Percentiles rank a stretch among this genome's conserved stretches.
Evolutionary conservation across 768 basidiomycete species (phyloP).

Genomic region (Boletellus emodensis): DNA sequence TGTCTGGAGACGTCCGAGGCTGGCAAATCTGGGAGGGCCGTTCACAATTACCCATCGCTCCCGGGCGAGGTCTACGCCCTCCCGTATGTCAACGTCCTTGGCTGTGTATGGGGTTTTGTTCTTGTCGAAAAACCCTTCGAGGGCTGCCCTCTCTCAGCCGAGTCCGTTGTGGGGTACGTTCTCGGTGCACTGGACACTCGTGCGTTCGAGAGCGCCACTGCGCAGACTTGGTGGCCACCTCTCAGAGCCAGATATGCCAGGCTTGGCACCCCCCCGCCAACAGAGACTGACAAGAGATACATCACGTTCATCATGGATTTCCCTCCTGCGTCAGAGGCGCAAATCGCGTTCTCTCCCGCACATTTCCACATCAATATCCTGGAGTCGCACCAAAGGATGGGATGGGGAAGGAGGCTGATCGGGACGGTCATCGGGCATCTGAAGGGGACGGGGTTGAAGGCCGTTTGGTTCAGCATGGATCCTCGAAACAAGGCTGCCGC

Average conservation of each 20-base stretch:
- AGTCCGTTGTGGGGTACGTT: constrained; percentile 64
- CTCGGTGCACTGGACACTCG: constrained; percentile 67
- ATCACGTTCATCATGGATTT: constrained; percentile 34
- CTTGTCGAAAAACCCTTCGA: constrained; percentile 45
- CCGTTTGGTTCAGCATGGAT: constrained; percentile 69
- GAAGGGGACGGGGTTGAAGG: constrained; percentile 40
- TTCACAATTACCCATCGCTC: constrained; percentile 61
- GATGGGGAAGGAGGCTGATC: constrained; percentile 69
- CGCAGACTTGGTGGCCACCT: constrained; percentile 62
- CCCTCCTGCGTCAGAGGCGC: constrained; percentile 45
- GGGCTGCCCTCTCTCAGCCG: constrained; percentile 26
- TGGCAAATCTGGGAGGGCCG: constrained; percentile 57
- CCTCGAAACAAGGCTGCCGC: constrained; percentile 56
- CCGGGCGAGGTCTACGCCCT: constrained; percentile 71
- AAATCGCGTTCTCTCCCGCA: constrained; percentile 62
- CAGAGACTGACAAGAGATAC: constrained; percentile 27
- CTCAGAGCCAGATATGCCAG: constrained; percentile 53
- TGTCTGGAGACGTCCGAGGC: constrained; percentile 74
- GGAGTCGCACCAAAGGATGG: constrained; percentile 59
- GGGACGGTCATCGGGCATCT: constrained; percentile 51
- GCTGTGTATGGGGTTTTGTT: constrained; percentile 66
- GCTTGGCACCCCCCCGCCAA: constrained; percentile 13
- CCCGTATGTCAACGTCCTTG: constrained; percentile 68
- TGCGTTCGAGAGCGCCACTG: constrained; percentile 52
- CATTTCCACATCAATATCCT: constrained; percentile 76